phyloP scores from a whole-genome alignment of 208 protist species.

The Trypanosoma brucei region DNA sequence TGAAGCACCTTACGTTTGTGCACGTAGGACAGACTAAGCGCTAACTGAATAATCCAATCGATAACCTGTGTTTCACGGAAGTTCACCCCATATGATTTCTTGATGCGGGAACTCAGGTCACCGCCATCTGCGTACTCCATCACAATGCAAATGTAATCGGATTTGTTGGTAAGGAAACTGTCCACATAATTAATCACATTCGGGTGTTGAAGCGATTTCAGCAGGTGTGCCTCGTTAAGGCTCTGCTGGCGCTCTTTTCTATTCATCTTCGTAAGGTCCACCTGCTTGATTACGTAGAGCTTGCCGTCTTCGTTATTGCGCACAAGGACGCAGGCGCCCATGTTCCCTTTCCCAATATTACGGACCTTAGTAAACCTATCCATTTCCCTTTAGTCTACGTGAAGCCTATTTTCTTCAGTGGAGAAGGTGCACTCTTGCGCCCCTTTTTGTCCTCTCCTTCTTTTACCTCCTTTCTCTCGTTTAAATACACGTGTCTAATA shows the following conservation, averaged over 20 bases:
- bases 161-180: constrained; percentile 87
- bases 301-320: constrained; percentile 90
- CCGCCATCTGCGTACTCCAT: constrained; percentile 92
- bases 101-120: constrained; percentile 75
- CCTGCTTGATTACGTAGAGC: constrained; percentile 93
- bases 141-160: constrained; percentile 89
- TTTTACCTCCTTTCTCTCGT: background rate
- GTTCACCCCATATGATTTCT: constrained; percentile 71
- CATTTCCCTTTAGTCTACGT: constrained; percentile 34
- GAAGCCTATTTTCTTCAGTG: background rate
- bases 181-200: constrained; percentile 94
- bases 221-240: constrained; percentile 88
- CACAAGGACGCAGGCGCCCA: constrained; percentile 89
- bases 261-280: constrained; percentile 85
- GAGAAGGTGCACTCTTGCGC: background rate
- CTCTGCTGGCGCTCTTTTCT: constrained; percentile 87
- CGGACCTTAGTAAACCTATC: constrained; percentile 90
- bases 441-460: background rate
- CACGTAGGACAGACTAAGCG: constrained; percentile 86
- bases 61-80: constrained; percentile 83
- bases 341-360: constrained; percentile 92
- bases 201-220: constrained; percentile 88
- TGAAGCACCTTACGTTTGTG: constrained; percentile 92
- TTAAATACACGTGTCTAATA: too few species aligned
- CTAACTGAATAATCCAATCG: constrained; percentile 89